phyloP scores from a whole-genome alignment of 2,329 filamentous ascomycete genomes.

The Purpureocillium lavendulum region DNA sequence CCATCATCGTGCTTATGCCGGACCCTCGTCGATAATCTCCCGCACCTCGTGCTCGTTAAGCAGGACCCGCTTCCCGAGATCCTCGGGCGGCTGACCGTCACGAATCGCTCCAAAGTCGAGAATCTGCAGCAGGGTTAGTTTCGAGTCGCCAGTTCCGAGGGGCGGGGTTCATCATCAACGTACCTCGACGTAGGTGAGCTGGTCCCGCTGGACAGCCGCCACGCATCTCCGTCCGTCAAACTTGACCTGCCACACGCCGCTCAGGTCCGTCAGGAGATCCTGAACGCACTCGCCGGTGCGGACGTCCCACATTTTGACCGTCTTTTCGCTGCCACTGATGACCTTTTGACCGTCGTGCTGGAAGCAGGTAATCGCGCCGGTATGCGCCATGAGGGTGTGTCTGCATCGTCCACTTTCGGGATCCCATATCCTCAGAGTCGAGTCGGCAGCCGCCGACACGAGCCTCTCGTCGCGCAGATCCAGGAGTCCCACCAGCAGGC shows the following conservation, averaged over 20 bases:
- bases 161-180: conserved; percentile 19
- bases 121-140: conserved; percentile 49
- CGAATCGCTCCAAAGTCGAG: conserved; percentile 93
- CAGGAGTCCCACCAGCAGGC: conserved; percentile 81
- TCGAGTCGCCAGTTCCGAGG: not conserved
- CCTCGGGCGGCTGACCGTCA: conserved; percentile 70
- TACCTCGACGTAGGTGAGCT: conserved; percentile 92
- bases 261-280: conserved; percentile 85
- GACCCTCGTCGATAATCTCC: conserved; percentile 38
- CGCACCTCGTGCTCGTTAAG: conserved; percentile 49
- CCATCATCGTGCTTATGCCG: not conserved
- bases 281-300: conserved; percentile 85
- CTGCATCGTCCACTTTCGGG: conserved; percentile 87
- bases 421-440: conserved; percentile 93
- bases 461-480: conserved; percentile 84
- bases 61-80: conserved; percentile 73
- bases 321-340: conserved; percentile 91
- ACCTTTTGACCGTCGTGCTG: conserved; percentile 96
- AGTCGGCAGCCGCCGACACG: conserved; percentile 92
- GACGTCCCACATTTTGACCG: conserved; percentile 98
- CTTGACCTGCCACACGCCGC: conserved; percentile 98
- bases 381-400: conserved; percentile 84
- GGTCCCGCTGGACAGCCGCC: conserved; percentile 88
- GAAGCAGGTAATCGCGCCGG: conserved; percentile 96
- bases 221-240: conserved; percentile 95